Base-by-base conservation (phyloP, 2,329 filamentous ascomycete species). In the Epichloe aotearoae region DNA sequence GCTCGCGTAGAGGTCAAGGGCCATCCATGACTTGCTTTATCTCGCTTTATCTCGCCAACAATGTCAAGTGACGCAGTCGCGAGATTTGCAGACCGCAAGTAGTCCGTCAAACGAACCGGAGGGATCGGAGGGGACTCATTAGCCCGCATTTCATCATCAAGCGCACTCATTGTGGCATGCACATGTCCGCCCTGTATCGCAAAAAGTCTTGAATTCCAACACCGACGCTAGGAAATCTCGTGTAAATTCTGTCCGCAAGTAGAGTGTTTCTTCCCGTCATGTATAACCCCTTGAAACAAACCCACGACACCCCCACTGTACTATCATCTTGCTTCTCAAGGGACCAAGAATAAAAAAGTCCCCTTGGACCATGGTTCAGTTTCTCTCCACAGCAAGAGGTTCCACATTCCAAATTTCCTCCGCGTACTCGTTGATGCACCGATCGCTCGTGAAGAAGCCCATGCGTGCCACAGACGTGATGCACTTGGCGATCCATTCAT, bases 351-450 rank as follows among this genome's bases (percentile, higher is more conserved):
- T 11, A 30, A 11, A 30, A 30, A 30, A 10, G 3, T 30, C 30
- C 30, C 30, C 3, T 30, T 4, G 30, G 30, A 4, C 30, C 30
- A 30, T 30, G 8, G 8, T 15, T 33, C 26, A 50, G 38, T 50
- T 26, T 44, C 34, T 30, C 19, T 72, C 69, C 33, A 71, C 71
- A 36, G 69, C 68, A 50, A 93, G 66, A 30, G 91, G 90, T 73
- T 97, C 91, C 39, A 95, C 75, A 63, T 97, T 97, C 93, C 93
- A 98, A 66, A 98, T 96, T 56, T 77, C 83, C 67, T 98, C 91
- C 0, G 93, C 93, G 70, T 98, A 98, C 75, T 96, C 90, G 61
- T 91, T 88, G 67, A 97, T 96, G 70, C 91, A 95, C 39, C 91
- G 80, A 67, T 97, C 91, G 56, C 86, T 91, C 59, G 83, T 90